Conservation (phyloP, 2,329 filamentous ascomycete species). For the Arthrobotrys pseudoclavata region DNA sequence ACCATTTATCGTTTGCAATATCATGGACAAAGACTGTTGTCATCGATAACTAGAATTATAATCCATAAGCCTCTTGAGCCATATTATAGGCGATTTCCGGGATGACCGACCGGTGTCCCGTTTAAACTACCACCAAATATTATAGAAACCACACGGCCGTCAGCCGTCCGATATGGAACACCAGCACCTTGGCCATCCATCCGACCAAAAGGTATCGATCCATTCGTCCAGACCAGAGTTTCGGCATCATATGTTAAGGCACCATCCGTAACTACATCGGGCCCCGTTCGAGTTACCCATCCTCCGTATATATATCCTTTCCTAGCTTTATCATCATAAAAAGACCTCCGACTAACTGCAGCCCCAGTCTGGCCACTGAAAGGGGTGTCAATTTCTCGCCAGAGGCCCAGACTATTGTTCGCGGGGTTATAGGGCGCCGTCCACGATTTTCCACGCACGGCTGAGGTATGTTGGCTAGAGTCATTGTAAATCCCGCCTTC, state of each 20-base stretch:
- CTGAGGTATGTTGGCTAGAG: conserved; percentile 12
- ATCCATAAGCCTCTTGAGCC: background rate
- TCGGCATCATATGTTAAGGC: conserved; percentile 40
- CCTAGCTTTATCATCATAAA: conserved; percentile 43
- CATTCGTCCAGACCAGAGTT: conserved; percentile 36
- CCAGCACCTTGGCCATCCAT: conserved; percentile 49
- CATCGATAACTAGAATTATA: conserved; percentile 30
- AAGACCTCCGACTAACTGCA: conserved; percentile 41
- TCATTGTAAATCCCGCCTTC: conserved; percentile 37
- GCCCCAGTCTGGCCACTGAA: conserved; percentile 44
- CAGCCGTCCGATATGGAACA: conserved; percentile 30
- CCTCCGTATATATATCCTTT: conserved; percentile 52
- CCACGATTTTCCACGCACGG: conserved; percentile 40
- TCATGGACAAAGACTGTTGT: conserved; percentile 44
- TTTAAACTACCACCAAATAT: conserved; percentile 46
- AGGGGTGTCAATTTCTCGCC: conserved; percentile 42
- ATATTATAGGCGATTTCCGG: background rate
- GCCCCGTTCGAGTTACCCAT: conserved; percentile 25
- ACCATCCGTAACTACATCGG: conserved; percentile 30
- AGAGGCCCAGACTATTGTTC: conserved; percentile 34
- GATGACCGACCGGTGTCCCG: conserved; percentile 37
- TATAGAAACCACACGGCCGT: conserved; percentile 36
- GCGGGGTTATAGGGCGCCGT: conserved; percentile 33
- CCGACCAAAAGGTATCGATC: conserved; percentile 38
- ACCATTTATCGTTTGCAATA: conserved; percentile 46